phyloP scores from a whole-genome alignment of 2,329 filamentous ascomycete genomes.

The Alternaria viburni region DNA sequence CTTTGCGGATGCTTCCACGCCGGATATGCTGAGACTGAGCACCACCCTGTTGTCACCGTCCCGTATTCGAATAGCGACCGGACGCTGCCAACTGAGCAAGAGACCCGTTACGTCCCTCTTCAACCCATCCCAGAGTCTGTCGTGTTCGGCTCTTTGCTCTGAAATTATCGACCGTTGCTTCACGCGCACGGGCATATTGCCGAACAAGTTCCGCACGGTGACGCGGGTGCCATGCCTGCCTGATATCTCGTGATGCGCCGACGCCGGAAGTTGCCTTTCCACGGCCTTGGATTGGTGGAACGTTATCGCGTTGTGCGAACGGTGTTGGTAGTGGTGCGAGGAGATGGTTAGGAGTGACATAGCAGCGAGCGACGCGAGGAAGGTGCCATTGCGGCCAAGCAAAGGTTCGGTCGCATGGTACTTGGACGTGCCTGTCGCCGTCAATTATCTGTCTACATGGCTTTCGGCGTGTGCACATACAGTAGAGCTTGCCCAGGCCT shows the following conservation, averaged over 20 bases:
- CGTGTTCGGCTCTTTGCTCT: conserved; percentile 59
- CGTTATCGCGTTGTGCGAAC: conserved; percentile 68
- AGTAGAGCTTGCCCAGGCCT: conserved; percentile 74
- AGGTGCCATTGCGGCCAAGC: conserved; percentile 75
- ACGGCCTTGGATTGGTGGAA: conserved; percentile 74
- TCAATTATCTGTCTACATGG: conserved; percentile 3
- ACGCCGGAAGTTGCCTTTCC: conserved; percentile 67
- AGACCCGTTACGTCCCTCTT: conserved; percentile 66
- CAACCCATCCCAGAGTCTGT: conserved; percentile 71
- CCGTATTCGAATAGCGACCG: conserved; percentile 64
- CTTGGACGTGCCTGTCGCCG: conserved; percentile 76
- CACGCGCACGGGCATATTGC: conserved; percentile 86
- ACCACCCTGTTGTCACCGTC: conserved; percentile 56
- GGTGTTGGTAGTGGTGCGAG: conserved; percentile 69
- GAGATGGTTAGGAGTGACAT: conserved; percentile 78
- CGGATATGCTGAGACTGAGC: conserved; percentile 37
- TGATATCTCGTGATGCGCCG: conserved; percentile 61
- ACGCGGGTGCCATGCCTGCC: conserved; percentile 76
- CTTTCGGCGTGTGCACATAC: conserved; percentile 54
- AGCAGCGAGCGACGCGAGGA: conserved; percentile 76
- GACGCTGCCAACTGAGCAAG: conserved; percentile 71
- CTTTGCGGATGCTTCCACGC: neutral
- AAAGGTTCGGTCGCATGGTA: conserved; percentile 50
- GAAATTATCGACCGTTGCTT: conserved; percentile 71
- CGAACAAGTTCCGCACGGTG: conserved; percentile 80